phyloP scores from a whole-genome alignment of 768 basidiomycete species.

The Pleurotus djamor region DNA sequence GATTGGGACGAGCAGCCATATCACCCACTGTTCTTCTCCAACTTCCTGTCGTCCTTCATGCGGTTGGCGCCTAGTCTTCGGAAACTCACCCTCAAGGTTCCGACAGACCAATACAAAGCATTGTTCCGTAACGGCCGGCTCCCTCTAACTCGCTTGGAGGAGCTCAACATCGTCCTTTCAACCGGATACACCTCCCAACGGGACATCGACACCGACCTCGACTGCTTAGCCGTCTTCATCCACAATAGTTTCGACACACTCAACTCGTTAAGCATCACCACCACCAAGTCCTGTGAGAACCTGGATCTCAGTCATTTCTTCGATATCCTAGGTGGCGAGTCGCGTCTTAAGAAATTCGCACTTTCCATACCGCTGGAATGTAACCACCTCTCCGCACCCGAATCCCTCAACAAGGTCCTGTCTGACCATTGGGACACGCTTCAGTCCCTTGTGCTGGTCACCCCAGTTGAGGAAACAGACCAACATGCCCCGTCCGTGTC shows the following conservation, averaged over 20 bases:
- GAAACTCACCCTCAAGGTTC: constrained; percentile 35
- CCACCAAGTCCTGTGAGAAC: constrained; percentile 30
- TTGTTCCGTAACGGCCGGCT: constrained; percentile 8
- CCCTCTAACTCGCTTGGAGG: constrained; percentile 32
- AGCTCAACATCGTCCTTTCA: constrained; percentile 31
- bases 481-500: background rate
- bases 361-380: constrained; percentile 47
- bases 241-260: constrained; percentile 39
- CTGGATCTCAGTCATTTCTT: constrained; percentile 40
- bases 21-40: constrained; percentile 33
- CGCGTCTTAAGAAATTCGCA: constrained; percentile 31
- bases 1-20: constrained; percentile 35
- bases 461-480: constrained; percentile 8
- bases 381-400: constrained; percentile 31
- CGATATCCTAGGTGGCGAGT: constrained; percentile 31
- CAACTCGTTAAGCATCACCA: constrained; percentile 29
- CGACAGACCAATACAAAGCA: constrained; percentile 26
- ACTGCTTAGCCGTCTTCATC: constrained; percentile 42
- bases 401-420: constrained; percentile 30
- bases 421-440: constrained; percentile 29
- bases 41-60: constrained; percentile 34
- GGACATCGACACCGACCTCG: constrained; percentile 32
- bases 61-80: constrained; percentile 26
- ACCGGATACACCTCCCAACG: constrained; percentile 22
- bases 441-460: constrained; percentile 30